Percentiles rank a stretch among this genome's conserved stretches.
These are phyloP conservation scores for Pseudofabraea citricarpa DNA, from an alignment of 2,329 filamentous ascomycete genomes.

Conservation along the genomic window DNA sequence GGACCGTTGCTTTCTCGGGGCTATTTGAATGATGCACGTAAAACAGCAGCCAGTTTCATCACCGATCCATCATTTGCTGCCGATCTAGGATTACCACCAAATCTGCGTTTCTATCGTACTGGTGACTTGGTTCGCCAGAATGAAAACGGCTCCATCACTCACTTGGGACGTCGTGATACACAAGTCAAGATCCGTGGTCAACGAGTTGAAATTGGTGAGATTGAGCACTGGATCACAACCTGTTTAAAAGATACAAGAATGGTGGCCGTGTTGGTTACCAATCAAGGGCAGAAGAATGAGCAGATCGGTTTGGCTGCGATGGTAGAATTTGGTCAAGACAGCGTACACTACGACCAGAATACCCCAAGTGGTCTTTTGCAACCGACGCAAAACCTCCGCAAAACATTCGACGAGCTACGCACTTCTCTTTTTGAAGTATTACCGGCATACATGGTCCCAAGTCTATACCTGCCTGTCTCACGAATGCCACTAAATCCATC, in stretches of 20 bases:
- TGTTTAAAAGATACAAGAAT: too few relatives aligned
- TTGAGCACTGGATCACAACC: too few relatives aligned
- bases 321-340: too few relatives aligned
- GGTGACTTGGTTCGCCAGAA: conserved; percentile 46
- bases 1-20: conserved; percentile 32
- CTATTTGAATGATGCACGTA: conserved; percentile 33
- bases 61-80: conserved; percentile 23
- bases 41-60: conserved; percentile 31
- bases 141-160: conserved; percentile 43
- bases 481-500: conserved; percentile 8
- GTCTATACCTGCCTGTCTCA: conserved; percentile 8
- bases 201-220: conserved; percentile 15
- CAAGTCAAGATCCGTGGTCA: conserved; percentile 47
- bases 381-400: too few relatives aligned
- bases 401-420: conserved; percentile 46
- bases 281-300: too few relatives aligned
- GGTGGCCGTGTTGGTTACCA: too few relatives aligned
- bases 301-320: too few relatives aligned
- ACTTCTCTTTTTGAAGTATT: conserved; percentile 51
- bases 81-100: background rate
- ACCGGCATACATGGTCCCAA: conserved; percentile 12
- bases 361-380: too few relatives aligned
- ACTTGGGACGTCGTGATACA: conserved; percentile 56
- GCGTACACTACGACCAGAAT: too few relatives aligned
- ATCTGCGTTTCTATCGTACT: conserved; percentile 43